Percentiles rank a stretch among this genome's conserved stretches.
Evolutionary conservation across 1,139 yeast species (phyloP).

Genomic region (Sugiyamaella paludigena): DNA sequence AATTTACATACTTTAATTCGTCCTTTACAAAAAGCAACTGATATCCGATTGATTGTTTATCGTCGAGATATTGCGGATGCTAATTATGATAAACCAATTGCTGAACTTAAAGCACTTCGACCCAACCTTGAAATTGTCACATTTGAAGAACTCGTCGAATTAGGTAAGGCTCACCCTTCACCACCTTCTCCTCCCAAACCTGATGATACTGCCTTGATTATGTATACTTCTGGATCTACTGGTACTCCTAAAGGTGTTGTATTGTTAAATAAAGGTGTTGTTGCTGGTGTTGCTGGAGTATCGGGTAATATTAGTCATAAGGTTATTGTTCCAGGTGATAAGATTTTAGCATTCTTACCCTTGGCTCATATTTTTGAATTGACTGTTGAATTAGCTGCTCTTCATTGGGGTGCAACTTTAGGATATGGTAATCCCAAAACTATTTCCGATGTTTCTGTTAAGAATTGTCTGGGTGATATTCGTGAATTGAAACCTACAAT

Average conservation of each 20-base stretch:
- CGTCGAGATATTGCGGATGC: slow-evolving; percentile 57
- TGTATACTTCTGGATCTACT: slow-evolving; percentile 98
- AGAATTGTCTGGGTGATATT: slow-evolving; percentile 86
- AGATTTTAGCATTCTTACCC: slow-evolving; percentile 85
- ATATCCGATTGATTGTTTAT: slow-evolving; percentile 69
- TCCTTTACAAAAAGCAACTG: slow-evolving; percentile 66
- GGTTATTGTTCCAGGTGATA: slow-evolving; percentile 54
- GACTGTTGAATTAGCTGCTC: slow-evolving; percentile 72
- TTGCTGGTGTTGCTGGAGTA: slow-evolving; percentile 85
- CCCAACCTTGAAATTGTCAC: slow-evolving; percentile 75
- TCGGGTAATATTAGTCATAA: slow-evolving; percentile 58
- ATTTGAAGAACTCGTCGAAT: slow-evolving; percentile 59
- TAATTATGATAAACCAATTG: slow-evolving; percentile 60
- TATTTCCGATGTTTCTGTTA: slow-evolving; percentile 74
- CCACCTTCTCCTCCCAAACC: slow-evolving; percentile 56
- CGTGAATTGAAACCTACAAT: slow-evolving; percentile 84
- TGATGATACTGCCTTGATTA: slow-evolving; percentile 81
- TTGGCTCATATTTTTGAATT: slow-evolving; percentile 95
- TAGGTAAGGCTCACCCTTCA: slow-evolving; percentile 55
- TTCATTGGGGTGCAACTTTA: slow-evolving; percentile 87
- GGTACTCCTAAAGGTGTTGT: slow-evolving; percentile 98
- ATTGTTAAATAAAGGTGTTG: slow-evolving; percentile 68
- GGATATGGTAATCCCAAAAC: slow-evolving; percentile 96
- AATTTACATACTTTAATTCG: slow-evolving; percentile 62
- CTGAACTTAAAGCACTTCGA: slow-evolving; percentile 57